A percentile compares a stretch with the other conserved stretches of the same genome.
Conservation (phyloP, 1,284 basidiomycete species). For the Phylloporus sp. region DNA sequence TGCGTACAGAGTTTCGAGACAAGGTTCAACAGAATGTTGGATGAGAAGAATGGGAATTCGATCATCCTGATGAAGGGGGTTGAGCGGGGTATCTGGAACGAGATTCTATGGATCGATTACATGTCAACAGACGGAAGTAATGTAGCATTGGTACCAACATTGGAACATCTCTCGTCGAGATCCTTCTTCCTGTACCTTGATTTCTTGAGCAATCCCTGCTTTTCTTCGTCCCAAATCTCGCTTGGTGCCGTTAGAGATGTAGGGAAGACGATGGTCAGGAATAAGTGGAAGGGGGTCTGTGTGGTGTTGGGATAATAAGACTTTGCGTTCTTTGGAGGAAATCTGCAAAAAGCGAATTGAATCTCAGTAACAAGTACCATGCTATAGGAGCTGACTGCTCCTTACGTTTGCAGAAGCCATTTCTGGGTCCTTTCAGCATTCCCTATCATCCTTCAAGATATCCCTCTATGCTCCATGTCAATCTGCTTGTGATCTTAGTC, state of each 20-base stretch:
- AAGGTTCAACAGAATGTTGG: constrained; percentile 69
- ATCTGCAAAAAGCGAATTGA: too few species aligned
- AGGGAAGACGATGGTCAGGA: constrained; percentile 52
- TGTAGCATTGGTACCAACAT: constrained; percentile 48
- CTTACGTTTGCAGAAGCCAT: too few species aligned
- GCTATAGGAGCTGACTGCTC: too few species aligned
- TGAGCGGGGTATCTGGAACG: constrained; percentile 76
- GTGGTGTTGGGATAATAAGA: constrained; percentile 30
- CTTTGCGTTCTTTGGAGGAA: constrained; percentile 79
- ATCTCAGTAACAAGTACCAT: too few species aligned
- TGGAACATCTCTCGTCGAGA: constrained; percentile 76
- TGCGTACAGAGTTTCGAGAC: constrained; percentile 51
- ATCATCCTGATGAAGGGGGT: too few species aligned
- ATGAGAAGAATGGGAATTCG: constrained; percentile 85
- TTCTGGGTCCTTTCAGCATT: too few species aligned
- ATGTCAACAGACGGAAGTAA: constrained; percentile 4
- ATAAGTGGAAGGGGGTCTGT: constrained; percentile 12
- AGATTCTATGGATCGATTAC: constrained; percentile 51
- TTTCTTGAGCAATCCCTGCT: constrained; percentile 55
- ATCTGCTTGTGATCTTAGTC: too few species aligned
- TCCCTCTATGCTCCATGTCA: too few species aligned
- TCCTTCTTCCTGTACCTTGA: constrained; percentile 84
- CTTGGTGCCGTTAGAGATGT: constrained; percentile 61
- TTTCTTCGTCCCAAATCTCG: constrained; percentile 71
- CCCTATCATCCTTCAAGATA: too few species aligned